Evolutionary conservation across 148 eudicot genomes (phyloP).

Genomic region (Rhododendron griersonianum): DNA sequence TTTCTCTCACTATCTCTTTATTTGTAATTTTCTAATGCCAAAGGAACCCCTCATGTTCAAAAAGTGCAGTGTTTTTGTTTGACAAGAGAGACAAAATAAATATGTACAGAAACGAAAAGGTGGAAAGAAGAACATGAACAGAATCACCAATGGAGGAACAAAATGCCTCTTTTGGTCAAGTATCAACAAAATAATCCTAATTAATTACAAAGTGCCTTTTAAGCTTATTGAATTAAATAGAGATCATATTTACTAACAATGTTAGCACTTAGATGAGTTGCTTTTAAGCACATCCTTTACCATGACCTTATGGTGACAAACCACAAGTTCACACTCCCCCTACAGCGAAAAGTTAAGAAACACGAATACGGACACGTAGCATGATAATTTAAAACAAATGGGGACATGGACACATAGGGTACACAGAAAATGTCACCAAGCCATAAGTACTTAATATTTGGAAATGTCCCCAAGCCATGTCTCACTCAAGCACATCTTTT

Average conservation of each 20-base stretch:
- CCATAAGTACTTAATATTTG: too few relatives aligned
- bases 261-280: background rate
- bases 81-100: constrained; percentile 1
- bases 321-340: too few relatives aligned
- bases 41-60: background rate
- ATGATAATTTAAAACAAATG: too few relatives aligned
- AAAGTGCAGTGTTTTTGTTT: constrained; percentile 9
- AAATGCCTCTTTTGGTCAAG: constrained; percentile 13
- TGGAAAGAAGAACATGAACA: constrained; percentile 11
- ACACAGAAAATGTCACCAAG: too few relatives aligned
- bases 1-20: background rate
- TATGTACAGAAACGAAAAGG: background rate
- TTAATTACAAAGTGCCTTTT: constrained; percentile 4
- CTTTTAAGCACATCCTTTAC: background rate
- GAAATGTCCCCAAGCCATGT: too few relatives aligned
- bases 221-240: background rate
- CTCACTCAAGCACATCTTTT: too few relatives aligned
- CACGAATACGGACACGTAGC: too few relatives aligned
- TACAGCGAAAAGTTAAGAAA: too few relatives aligned
- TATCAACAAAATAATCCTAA: constrained; percentile 10
- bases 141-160: constrained; percentile 16
- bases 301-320: too few relatives aligned
- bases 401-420: background rate
- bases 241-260: background rate
- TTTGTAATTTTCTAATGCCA: background rate